Percentiles rank a stretch among this genome's conserved stretches.
phyloP scores from a whole-genome alignment of 192 early-diverging fungal species.

The Endogone sp. region DNA sequence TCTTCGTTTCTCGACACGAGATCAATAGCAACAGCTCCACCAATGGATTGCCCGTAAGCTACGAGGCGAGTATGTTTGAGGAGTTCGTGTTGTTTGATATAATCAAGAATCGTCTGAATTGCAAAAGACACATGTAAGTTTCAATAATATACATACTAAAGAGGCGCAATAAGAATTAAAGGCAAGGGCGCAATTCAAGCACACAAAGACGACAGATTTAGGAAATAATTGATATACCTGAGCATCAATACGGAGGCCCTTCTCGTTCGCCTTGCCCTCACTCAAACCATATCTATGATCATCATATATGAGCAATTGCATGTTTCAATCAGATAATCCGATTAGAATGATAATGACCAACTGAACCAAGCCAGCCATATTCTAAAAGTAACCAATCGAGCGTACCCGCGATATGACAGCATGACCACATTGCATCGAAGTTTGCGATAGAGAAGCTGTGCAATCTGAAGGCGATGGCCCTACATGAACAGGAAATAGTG shows the following conservation, averaged over 20 bases:
- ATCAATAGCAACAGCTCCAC: constrained; percentile 93
- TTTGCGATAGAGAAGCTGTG: constrained; percentile 61
- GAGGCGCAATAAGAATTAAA: not conserved
- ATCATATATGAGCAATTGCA: too few relatives aligned
- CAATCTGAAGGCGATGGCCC: constrained; percentile 95
- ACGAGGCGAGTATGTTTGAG: constrained; percentile 75
- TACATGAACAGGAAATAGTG: constrained; percentile 12
- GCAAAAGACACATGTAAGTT: not conserved
- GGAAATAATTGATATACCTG: constrained; percentile 53
- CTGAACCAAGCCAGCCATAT: too few relatives aligned
- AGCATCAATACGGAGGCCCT: constrained; percentile 85
- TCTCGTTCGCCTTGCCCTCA: constrained; percentile 83
- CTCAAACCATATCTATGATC: constrained; percentile 73
- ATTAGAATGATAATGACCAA: too few relatives aligned
- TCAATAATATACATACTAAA: not conserved
- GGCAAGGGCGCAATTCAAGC: not conserved
- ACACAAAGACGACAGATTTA: not conserved
- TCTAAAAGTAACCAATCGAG: too few relatives aligned
- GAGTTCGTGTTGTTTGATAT: constrained; percentile 69
- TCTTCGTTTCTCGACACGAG: constrained; percentile 75
- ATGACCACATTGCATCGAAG: constrained; percentile 87
- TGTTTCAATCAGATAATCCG: not conserved
- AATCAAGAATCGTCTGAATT: constrained; percentile 77
- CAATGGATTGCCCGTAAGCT: constrained; percentile 93
- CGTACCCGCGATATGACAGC: constrained; percentile 95